Percentiles rank a stretch among this genome's conserved stretches.
Evolutionary conservation across 306 rosid species (phyloP).

Genomic region (Myrica gale): DNA sequence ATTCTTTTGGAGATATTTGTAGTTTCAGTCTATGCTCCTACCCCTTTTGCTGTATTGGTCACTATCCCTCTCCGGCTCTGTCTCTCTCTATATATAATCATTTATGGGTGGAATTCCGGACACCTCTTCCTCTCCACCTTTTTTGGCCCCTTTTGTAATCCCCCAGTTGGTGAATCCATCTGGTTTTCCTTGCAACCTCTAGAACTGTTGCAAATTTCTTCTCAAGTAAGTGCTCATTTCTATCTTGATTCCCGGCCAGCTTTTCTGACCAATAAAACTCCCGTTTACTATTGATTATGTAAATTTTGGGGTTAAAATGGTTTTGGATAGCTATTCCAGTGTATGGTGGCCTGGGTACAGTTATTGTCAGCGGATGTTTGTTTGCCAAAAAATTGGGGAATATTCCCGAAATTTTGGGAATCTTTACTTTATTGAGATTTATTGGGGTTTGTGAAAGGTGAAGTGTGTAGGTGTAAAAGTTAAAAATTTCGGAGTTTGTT

Average conservation of each 20-base stretch:
- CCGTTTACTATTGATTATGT: background rate
- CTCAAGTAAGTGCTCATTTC: background rate
- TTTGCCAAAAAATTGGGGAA: no score
- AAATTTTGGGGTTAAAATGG: background rate
- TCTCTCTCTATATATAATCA: background rate
- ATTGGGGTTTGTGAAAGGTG: no score
- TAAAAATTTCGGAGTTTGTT: no score
- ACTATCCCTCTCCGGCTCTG: background rate
- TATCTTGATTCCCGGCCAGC: no score
- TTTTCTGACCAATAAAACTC: no score
- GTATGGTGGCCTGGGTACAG: no score
- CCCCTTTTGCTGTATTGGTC: background rate
- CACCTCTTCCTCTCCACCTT: background rate
- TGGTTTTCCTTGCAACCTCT: background rate
- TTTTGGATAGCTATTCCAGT: background rate
- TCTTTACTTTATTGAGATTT: no score
- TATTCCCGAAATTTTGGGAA: no score
- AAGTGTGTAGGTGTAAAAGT: no score
- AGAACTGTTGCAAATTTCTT: background rate
- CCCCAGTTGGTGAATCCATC: background rate
- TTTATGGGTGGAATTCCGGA: background rate
- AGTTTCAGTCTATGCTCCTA: background rate
- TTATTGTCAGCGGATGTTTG: no score
- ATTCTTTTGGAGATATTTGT: background rate
- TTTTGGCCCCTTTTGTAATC: background rate